Percentiles rank a stretch among this genome's conserved stretches.
These are phyloP conservation scores for Talinum fruticosum DNA, from an alignment of 148 eudicot species.

Conservation along the genomic window DNA sequence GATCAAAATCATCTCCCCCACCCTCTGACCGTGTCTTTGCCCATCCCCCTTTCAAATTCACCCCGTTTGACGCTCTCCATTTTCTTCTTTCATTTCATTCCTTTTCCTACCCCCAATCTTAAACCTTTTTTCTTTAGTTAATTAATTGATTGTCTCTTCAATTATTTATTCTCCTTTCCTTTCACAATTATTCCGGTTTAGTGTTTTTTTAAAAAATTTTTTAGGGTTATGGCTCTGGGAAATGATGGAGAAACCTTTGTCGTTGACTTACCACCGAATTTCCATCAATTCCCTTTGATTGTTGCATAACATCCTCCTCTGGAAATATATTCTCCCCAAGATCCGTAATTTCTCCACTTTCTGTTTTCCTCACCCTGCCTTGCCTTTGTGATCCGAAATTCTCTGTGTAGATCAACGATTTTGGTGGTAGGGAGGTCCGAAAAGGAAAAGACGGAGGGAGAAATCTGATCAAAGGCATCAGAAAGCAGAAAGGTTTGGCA, in stretches of 20 bases:
- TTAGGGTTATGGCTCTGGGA: conserved; percentile 2
- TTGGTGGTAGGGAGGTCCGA: conserved; percentile 16
- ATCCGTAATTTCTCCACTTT: conserved; percentile 5
- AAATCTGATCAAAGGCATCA: neutral
- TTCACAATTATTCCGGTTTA: neutral
- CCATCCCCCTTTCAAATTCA: neutral
- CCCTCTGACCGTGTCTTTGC: neutral
- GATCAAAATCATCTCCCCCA: neutral
- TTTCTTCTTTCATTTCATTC: neutral
- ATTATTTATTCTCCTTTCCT: neutral
- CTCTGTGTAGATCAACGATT: conserved; percentile 10
- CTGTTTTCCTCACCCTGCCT: neutral
- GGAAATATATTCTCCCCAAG: neutral
- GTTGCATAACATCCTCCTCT: neutral
- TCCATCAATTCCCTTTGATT: conserved; percentile 13
- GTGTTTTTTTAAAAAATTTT: neutral
- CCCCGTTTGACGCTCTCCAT: neutral
- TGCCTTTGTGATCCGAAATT: conserved; percentile 20
- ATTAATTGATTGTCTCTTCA: neutral
- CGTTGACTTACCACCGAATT: conserved; percentile 29
- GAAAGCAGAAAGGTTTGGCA: neutral
- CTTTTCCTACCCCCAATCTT: neutral
- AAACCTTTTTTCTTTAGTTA: no score
- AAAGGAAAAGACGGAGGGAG: neutral
- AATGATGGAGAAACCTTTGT: conserved; percentile 14